Base-by-base conservation (phyloP, 495 filamentous ascomycete species). In the Xylaria nigripes region DNA sequence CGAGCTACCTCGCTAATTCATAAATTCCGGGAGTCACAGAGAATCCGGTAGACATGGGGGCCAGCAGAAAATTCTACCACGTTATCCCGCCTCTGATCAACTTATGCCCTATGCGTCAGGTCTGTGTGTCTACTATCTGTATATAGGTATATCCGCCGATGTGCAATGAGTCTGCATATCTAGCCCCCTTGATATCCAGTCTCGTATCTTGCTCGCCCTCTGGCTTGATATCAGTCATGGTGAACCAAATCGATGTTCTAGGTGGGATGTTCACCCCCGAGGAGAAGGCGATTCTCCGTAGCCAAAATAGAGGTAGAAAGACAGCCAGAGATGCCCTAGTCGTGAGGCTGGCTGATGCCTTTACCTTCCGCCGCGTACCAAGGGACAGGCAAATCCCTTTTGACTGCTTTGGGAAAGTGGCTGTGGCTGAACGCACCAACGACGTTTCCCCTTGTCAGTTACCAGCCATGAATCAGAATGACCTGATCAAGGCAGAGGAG, bases 341-440 rank as follows among this genome's bases (percentile, higher is more conserved):
- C 9, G 43, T 46, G 30, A 53, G 42, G n/a, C 51, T 53, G 23
- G 51, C 51, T 25, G 51, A 53, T 40, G 29, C 25, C 51, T 53
- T 53, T 8, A 53, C 51, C 16, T 53, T 53, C 43, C 42, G 42
- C 42, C 42, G 51, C 22, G 43, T 29, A n/a, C 51, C 51, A 9
- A 53, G 43, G 40, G 43, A 8, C 15, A 36, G 30, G 29, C 16
- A 53, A 9, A 27, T 42, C 27, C 30, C 51, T 38, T 38, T 45
- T 6, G 43, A 46, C 51, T 46, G 51, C 51, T 38, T 53, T 19
- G 5, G 22, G 41, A 38, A 46, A 29, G 51, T 42, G 8, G 41
- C 6, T 40, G 21, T 53, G 9, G 2, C 23, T 2, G 42, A 46
- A 24, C 13, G 8, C 13, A 13, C 40, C 15, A 3, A 5, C 30